Conservation (phyloP, 768 basidiomycete genomes). For the Candolleomyces aberdarensis region DNA sequence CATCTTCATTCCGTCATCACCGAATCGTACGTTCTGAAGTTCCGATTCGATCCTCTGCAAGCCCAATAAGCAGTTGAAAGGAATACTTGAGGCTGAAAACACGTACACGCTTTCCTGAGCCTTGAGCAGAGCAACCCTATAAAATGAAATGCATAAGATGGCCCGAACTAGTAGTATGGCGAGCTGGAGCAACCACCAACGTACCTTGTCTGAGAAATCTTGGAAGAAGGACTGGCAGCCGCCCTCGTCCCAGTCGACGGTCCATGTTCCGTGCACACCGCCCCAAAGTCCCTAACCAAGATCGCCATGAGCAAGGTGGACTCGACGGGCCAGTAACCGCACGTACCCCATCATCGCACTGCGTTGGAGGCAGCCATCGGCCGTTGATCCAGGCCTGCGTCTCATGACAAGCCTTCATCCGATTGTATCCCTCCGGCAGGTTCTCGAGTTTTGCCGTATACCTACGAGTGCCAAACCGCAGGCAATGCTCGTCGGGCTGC, state of each 20-base stretch:
- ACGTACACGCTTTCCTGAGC: not conserved
- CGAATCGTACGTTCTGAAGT: not conserved
- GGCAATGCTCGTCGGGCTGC: not conserved
- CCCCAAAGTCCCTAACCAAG: constrained; percentile 1
- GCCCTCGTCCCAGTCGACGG: not conserved
- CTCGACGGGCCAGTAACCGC: not conserved
- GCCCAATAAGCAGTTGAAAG: not conserved
- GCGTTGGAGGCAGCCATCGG: not conserved
- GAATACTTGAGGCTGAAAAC: not conserved
- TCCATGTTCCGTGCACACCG: not conserved
- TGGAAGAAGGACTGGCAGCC: not conserved
- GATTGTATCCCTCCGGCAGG: not conserved
- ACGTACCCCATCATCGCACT: not conserved
- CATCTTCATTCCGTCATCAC: not conserved
- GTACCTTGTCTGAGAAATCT: not conserved
- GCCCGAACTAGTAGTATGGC: too few species aligned
- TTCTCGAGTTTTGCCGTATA: not conserved
- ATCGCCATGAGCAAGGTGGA: not conserved
- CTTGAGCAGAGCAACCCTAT: constrained; percentile 1
- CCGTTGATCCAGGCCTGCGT: not conserved
- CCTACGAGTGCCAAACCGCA: not conserved
- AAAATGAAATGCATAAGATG: not conserved
- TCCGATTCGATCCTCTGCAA: not conserved
- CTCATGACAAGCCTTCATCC: not conserved
- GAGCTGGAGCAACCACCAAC: not conserved